These are phyloP conservation scores for Cyclanthera cordifolia DNA, from an alignment of 306 rosid genomes.

Conservation along the genomic window DNA sequence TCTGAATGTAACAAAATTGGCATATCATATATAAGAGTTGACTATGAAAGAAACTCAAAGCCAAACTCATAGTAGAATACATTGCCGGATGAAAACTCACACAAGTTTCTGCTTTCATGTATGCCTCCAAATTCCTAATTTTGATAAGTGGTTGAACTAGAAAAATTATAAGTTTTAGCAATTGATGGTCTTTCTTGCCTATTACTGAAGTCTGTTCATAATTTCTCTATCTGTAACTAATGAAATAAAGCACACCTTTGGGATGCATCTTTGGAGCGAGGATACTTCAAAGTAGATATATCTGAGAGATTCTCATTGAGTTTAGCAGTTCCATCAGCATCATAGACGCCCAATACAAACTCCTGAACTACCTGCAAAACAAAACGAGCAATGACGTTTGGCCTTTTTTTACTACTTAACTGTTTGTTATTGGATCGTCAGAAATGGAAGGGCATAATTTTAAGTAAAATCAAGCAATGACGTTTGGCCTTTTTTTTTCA, in stretches of 20 bases:
- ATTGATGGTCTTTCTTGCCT: neutral
- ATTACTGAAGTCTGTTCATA: neutral
- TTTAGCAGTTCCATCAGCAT: constrained; percentile 72
- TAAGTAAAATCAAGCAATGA: neutral
- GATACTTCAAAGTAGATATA: constrained; percentile 76
- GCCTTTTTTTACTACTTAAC: too few relatives aligned
- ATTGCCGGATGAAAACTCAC: neutral
- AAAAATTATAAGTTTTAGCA: neutral
- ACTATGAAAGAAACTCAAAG: neutral
- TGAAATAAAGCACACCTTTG: constrained; percentile 46
- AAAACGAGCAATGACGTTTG: too few relatives aligned
- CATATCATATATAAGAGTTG: too few relatives aligned
- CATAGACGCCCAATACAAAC: constrained; percentile 68
- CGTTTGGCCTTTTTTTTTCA: neutral
- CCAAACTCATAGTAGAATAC: neutral
- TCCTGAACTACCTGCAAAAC: constrained; percentile 59
- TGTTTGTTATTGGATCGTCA: neutral
- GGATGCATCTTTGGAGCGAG: constrained; percentile 89
- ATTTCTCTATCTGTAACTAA: constrained; percentile 1
- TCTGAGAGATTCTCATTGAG: constrained; percentile 74
- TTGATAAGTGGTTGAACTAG: neutral
- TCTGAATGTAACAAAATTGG: neutral
- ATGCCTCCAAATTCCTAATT: neutral
- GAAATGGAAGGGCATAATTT: neutral
- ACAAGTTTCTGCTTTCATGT: neutral